A percentile compares a stretch with the other conserved stretches of the same genome.
These are phyloP conservation scores for Parasitella parasitica DNA, from an alignment of 371 early-diverging fungal genomes.

Conservation along the genomic window DNA sequence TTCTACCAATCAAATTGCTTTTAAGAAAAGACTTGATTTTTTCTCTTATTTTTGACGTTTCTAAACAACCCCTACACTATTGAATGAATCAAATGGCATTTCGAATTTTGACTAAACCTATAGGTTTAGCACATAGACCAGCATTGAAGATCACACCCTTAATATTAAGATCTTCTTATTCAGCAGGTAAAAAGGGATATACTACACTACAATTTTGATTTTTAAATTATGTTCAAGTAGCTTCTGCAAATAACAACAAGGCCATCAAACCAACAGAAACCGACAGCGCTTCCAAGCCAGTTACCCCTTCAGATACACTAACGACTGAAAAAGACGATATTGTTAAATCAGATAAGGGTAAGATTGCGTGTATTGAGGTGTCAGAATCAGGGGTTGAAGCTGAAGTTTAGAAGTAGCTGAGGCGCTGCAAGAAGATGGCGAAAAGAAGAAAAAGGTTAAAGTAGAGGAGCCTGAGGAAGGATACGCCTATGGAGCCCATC, in stretches of 20 bases:
- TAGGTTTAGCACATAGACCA: not conserved
- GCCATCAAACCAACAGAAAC: not conserved
- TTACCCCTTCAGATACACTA: not conserved
- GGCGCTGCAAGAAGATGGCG: not conserved
- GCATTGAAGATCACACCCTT: not conserved
- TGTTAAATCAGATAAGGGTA: conserved; percentile 2
- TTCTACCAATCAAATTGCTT: not conserved
- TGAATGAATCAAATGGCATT: conserved; percentile 10
- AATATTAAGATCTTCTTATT: conserved; percentile 3
- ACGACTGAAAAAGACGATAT: not conserved
- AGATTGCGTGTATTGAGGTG: not conserved
- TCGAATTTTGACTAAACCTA: conserved; percentile 10
- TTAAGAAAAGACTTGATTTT: not conserved
- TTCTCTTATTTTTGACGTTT: conserved; percentile 4
- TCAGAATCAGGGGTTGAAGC: not conserved
- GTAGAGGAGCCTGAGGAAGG: conserved; percentile 9
- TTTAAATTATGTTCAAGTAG: no score
- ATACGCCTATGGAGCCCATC: conserved; percentile 34
- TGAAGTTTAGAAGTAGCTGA: not conserved
- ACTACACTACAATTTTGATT: no score
- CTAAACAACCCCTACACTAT: not conserved
- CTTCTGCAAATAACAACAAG: not conserved
- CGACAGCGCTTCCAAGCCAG: not conserved
- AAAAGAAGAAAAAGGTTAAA: conserved; percentile 1
- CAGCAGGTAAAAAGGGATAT: conserved; percentile 19